A percentile compares a stretch with the other conserved stretches of the same genome.
Evolutionary conservation across 2,329 filamentous ascomycete genomes (phyloP).

Genomic region (Ophiocordyceps camponoti-saundersi): DNA sequence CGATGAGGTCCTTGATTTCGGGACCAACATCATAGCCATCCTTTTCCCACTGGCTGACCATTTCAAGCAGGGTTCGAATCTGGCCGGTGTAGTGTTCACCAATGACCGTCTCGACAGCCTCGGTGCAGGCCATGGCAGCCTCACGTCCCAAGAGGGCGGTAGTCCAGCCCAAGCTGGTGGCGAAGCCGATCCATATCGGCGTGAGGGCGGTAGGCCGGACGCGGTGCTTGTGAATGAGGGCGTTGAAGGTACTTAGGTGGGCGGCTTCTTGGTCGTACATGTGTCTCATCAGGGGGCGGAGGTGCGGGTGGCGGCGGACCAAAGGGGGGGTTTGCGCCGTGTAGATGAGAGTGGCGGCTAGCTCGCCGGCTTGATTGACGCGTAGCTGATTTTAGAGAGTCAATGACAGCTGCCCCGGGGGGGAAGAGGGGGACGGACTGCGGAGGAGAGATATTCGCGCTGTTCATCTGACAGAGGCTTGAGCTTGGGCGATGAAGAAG

Average conservation of each 20-base stretch:
- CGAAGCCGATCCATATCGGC: conserved; percentile 70
- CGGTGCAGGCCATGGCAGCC: conserved; percentile 95
- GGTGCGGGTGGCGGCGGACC: conserved; percentile 63
- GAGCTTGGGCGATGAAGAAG: conserved; percentile 11
- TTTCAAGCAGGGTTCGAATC: conserved; percentile 64
- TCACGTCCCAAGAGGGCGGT: conserved; percentile 82
- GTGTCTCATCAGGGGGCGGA: conserved; percentile 82
- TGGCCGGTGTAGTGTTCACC: conserved; percentile 91
- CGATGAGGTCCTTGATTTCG: conserved; percentile 58
- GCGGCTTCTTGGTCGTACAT: conserved; percentile 95
- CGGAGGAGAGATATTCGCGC: conserved; percentile 57
- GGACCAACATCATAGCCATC: conserved; percentile 65
- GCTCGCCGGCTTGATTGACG: conserved; percentile 92
- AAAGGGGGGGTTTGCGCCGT: conserved; percentile 73
- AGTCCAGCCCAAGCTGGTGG: conserved; percentile 70
- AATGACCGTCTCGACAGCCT: conserved; percentile 97
- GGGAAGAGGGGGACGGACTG: conserved; percentile 27
- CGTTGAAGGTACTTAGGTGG: conserved; percentile 76
- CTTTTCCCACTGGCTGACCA: conserved; percentile 59
- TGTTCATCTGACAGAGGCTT: conserved; percentile 54
- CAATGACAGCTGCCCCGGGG: neutral
- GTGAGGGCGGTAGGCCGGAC: conserved; percentile 87
- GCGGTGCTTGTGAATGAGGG: conserved; percentile 66
- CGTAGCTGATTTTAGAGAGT: conserved; percentile 40
- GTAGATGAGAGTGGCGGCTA: conserved; percentile 94